phyloP scores from a whole-genome alignment of 257 asterid genomes.

The Capsicum pubescens region DNA sequence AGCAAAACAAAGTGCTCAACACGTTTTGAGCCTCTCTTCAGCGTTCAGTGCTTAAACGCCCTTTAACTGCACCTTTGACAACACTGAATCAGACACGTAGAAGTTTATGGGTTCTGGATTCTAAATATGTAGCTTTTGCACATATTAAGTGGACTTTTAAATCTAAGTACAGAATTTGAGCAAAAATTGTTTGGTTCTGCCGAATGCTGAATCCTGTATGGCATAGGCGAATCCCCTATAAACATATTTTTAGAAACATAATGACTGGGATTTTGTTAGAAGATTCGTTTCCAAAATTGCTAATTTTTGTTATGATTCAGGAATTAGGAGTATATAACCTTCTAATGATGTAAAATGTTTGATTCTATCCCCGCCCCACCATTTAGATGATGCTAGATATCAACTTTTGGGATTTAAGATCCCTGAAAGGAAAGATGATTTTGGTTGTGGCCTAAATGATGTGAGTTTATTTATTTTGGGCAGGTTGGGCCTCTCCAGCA shows the following conservation, averaged over 20 bases:
- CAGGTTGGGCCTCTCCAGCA: conserved; percentile 15
- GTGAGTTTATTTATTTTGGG: not conserved
- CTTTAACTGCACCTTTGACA: too few relatives aligned
- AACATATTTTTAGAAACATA: not conserved
- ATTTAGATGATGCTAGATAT: not conserved
- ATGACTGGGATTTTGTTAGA: not conserved
- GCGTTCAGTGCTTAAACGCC: too few relatives aligned
- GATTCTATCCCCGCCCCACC: not conserved
- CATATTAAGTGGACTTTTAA: too few relatives aligned
- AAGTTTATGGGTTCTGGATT: not conserved
- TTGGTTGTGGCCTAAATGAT: conserved; percentile 10
- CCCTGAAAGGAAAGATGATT: not conserved
- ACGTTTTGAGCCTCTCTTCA: too few relatives aligned
- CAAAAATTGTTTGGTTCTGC: too few relatives aligned
- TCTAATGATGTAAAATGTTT: not conserved
- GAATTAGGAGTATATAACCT: not conserved
- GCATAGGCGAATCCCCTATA: too few relatives aligned
- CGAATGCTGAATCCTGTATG: too few relatives aligned
- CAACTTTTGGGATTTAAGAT: not conserved
- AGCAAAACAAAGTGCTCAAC: too few relatives aligned
- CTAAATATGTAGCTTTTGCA: not conserved
- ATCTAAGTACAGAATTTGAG: too few relatives aligned
- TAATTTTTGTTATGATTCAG: not conserved
- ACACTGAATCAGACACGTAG: too few relatives aligned
- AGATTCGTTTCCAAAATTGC: not conserved